phyloP scores from a whole-genome alignment of 2,329 filamentous ascomycete species.

The Pseudonectria buxi region DNA sequence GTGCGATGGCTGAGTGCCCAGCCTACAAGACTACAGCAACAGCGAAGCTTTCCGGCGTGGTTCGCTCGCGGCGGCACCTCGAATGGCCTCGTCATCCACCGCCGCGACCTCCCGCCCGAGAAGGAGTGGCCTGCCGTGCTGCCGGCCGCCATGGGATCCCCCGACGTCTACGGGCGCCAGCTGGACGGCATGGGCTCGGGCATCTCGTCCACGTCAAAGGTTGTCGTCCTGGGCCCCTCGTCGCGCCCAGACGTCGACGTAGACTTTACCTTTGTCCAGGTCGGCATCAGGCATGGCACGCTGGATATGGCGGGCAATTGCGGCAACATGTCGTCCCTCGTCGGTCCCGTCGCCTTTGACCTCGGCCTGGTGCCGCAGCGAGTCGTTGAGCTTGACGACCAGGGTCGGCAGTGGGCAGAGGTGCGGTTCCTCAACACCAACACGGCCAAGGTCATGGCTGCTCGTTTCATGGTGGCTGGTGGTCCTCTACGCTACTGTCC shows the following conservation, averaged over 20 bases:
- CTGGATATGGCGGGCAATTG: constrained; percentile 66
- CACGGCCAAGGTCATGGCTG: constrained; percentile 56
- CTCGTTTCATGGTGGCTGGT: constrained; percentile 46
- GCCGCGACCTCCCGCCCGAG: constrained; percentile 29
- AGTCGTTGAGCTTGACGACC: constrained; percentile 10
- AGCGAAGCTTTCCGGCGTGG: constrained; percentile 31
- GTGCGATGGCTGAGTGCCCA: not conserved
- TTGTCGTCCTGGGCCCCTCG: constrained; percentile 57
- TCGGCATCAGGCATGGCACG: constrained; percentile 54
- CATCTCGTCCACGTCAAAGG: constrained; percentile 62
- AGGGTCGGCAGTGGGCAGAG: constrained; percentile 30
- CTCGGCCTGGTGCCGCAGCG: constrained; percentile 19
- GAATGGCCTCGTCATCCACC: constrained; percentile 50
- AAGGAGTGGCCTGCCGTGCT: constrained; percentile 44
- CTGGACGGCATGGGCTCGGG: constrained; percentile 67
- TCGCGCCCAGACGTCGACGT: constrained; percentile 46
- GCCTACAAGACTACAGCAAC: constrained; percentile 3
- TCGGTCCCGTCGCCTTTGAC: constrained; percentile 48
- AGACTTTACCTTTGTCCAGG: constrained; percentile 65
- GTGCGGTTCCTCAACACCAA: constrained; percentile 66
- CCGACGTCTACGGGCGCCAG: constrained; percentile 61
- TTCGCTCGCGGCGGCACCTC: constrained; percentile 60
- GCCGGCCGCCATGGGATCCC: constrained; percentile 54
- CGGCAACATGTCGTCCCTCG: constrained; percentile 64
- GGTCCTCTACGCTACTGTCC: constrained; percentile 22